Base-by-base conservation (phyloP, 208 protist species). In the Trypanosoma scelopori region DNA sequence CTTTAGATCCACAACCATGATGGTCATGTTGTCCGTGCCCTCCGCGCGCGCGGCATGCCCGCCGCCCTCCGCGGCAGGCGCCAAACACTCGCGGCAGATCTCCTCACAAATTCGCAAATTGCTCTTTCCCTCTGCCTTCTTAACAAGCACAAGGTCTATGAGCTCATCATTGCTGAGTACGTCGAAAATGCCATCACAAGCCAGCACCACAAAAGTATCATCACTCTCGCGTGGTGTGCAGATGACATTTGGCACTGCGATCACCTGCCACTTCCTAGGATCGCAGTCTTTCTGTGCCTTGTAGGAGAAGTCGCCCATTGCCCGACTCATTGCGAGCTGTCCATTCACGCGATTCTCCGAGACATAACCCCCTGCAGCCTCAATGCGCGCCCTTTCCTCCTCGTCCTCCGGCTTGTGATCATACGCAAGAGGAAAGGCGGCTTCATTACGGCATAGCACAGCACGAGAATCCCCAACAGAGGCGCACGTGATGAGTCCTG, bases 301-400 rank as follows among this genome's bases (percentile, higher is more conserved):
- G 70, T 97, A 98, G 25, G 56, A 55, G 59, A 97, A 97, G 74
- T 98, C 96, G 25, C 96, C 96, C 74, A 98, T 87, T 16, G 93
- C 93, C 23, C 96, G 86, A 52, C 87, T 95, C 77, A 98, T 94
- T 42, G 94, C 96, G 28, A 98, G 82, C 65, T 91, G 85, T 1
- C 96, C 95, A 71, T 98, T 97, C 16, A 98, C 95, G 55, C 96
- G 90, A 68, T 95, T 94, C 64, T 93, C 82, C 70, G 88, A 71
- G 18, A 98, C 95, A 61, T 80, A 88, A 23, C 89, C 88, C 32
- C 90, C 93, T 13, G 92, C 91, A 7, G 77, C 81, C 43, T 69
- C 59, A 68, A 98, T 98, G 47, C 96, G 82, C n/a, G 57, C 69
- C 53, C 68, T 64, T 73, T 98, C 93, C 42, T 18, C 59, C 27